These are phyloP conservation scores for Endogone sp. DNA, from an alignment of 192 early-diverging fungal genomes.

Conservation along the genomic window DNA sequence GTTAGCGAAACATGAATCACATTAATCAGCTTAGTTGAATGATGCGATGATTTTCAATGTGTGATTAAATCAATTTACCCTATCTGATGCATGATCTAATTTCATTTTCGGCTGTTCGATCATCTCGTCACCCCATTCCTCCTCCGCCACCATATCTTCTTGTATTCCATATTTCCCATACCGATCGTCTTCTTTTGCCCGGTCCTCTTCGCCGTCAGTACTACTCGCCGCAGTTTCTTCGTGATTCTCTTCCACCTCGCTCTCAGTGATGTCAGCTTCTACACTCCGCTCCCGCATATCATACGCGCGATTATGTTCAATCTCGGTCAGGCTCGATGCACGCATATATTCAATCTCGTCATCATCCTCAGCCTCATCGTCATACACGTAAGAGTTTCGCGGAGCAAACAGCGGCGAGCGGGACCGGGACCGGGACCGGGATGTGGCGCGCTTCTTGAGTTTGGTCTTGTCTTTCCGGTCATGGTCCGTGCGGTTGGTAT, in stretches of 20 bases:
- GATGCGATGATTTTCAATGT: background rate
- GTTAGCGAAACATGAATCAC: too few relatives aligned
- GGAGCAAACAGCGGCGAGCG: background rate
- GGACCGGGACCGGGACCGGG: background rate
- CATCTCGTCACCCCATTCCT: background rate
- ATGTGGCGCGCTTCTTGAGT: background rate
- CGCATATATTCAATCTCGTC: background rate
- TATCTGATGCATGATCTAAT: background rate
- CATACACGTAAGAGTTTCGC: background rate
- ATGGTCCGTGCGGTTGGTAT: background rate
- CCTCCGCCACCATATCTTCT: background rate
- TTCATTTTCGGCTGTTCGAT: background rate
- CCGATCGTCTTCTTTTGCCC: background rate
- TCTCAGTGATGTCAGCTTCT: background rate
- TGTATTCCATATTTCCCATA: background rate
- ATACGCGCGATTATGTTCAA: background rate
- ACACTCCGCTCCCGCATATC: background rate
- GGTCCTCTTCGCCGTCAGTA: background rate
- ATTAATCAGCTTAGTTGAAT: background rate
- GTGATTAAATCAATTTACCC: too few relatives aligned
- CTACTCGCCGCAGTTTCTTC: background rate
- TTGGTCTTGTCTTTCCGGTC: background rate
- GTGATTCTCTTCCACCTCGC: background rate
- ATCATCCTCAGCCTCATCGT: background rate
- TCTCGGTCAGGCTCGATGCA: background rate